Percentiles rank a stretch among this genome's conserved stretches.
Conservation (phyloP, 2,329 filamentous ascomycete species). For the Venturia pyrina region DNA sequence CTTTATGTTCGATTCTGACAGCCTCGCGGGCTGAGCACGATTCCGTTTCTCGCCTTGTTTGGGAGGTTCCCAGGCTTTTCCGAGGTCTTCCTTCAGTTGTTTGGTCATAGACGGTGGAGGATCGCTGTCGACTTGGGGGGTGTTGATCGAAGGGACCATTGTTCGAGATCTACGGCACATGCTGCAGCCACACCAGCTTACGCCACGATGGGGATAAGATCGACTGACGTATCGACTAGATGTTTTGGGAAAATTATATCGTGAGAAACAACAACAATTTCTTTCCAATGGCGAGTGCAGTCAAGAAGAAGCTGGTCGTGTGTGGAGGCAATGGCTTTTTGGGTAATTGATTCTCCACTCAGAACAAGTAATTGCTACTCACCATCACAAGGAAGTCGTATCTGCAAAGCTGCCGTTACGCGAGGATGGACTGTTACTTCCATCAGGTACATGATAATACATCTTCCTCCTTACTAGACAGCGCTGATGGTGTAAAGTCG, state of each 20-base stretch:
- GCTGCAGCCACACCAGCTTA: background rate
- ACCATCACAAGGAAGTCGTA: conserved; percentile 50
- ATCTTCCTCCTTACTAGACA: background rate
- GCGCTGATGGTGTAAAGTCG: conserved; percentile 47
- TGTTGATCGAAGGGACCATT: background rate
- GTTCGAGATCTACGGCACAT: background rate
- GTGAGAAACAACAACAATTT: background rate
- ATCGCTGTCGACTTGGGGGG: background rate
- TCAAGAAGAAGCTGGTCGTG: conserved; percentile 72
- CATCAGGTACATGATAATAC: conserved; percentile 54
- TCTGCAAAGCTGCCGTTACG: conserved; percentile 80
- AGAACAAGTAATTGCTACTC: background rate
- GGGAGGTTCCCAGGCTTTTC: conserved; percentile 6
- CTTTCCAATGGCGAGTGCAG: conserved; percentile 40
- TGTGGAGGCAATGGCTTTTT: conserved; percentile 92
- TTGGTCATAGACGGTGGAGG: conserved; percentile 1
- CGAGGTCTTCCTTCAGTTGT: conserved; percentile 3
- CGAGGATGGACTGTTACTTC: conserved; percentile 89
- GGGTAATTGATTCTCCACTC: conserved; percentile 37
- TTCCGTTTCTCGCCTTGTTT: background rate
- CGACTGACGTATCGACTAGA: conserved; percentile 12
- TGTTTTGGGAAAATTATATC: conserved; percentile 2
- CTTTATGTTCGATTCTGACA: conserved; percentile 1
- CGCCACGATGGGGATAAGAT: background rate
- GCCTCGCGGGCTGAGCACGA: background rate